A percentile compares a stretch with the other conserved stretches of the same genome.
Conservation (phyloP, 148 eudicot genomes). For the Pharnaceum exiguum region DNA sequence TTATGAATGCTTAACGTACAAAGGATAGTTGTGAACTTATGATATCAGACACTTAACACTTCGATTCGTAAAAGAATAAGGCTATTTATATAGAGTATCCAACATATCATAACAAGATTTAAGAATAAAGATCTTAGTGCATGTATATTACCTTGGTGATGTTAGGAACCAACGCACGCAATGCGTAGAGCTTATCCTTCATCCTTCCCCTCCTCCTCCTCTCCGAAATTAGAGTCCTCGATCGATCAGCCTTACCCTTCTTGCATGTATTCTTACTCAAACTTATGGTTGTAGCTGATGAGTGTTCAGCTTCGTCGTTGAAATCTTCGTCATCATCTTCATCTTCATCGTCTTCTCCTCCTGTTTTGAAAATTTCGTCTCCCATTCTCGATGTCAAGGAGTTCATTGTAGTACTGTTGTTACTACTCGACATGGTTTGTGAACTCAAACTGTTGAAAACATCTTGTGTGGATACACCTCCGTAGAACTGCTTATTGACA, state of each 20-base stretch:
- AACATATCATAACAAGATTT: neutral
- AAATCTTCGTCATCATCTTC: constrained; percentile 16
- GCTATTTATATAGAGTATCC: no score
- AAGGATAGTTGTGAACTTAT: no score
- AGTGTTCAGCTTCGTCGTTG: constrained; percentile 19
- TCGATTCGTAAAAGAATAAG: no score
- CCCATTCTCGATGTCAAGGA: constrained; percentile 25
- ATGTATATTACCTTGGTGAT: constrained; percentile 62
- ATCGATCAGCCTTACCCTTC: constrained; percentile 46
- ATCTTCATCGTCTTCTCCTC: constrained; percentile 2
- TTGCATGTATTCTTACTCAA: constrained; percentile 5
- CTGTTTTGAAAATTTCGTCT: neutral
- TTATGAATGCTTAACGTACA: no score
- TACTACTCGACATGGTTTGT: constrained; percentile 23
- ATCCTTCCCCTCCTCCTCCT: constrained; percentile 74
- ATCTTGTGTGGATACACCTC: neutral
- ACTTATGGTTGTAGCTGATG: constrained; percentile 11
- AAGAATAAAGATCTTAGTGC: neutral
- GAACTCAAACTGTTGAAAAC: constrained; percentile 17
- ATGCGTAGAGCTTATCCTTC: constrained; percentile 89
- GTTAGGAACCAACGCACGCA: constrained; percentile 89
- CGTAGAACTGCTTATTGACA: neutral
- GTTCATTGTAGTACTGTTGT: constrained; percentile 15
- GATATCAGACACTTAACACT: no score
- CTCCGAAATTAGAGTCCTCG: constrained; percentile 76